These are phyloP conservation scores for Tephrocybe sp. DNA, from an alignment of 768 basidiomycete genomes.

Conservation along the genomic window DNA sequence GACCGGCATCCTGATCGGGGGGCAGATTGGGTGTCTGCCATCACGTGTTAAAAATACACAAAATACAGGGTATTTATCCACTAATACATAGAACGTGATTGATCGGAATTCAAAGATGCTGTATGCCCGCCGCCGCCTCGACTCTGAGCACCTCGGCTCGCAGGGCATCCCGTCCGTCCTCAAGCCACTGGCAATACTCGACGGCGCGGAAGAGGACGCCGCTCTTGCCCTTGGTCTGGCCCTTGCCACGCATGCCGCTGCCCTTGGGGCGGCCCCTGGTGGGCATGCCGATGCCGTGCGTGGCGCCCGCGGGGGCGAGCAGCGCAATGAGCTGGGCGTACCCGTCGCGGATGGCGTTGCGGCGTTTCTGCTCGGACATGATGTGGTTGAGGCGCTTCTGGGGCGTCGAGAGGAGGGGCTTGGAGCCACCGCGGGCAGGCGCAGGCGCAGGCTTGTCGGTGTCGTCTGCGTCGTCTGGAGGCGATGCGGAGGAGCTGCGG, in stretches of 20 bases:
- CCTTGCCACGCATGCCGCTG: conserved; percentile 64
- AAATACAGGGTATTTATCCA: no score
- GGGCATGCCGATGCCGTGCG: conserved; percentile 70
- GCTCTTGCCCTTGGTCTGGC: conserved; percentile 83
- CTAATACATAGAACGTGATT: no score
- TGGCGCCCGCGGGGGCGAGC: conserved; percentile 73
- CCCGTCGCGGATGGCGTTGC: conserved; percentile 88
- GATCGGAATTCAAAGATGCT: conserved; percentile 21
- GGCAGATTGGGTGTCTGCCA: no score
- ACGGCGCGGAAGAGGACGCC: conserved; percentile 86
- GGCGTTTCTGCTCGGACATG: conserved; percentile 91
- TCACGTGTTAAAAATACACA: no score
- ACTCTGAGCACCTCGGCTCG: conserved; percentile 64
- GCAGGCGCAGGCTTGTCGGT: conserved; percentile 10
- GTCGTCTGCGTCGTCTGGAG: conserved; percentile 12
- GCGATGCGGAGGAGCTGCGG: conserved; percentile 29
- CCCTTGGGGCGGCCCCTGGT: conserved; percentile 81
- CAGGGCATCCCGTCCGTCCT: conserved; percentile 75
- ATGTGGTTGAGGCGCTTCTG: conserved; percentile 93
- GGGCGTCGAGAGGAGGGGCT: conserved; percentile 74
- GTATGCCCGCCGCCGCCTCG: conserved; percentile 67
- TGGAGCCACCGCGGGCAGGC: conserved; percentile 32
- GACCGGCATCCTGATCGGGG: no score
- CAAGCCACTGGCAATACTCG: conserved; percentile 85
- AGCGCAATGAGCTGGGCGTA: conserved; percentile 84